A percentile compares a stretch with the other conserved stretches of the same genome.
phyloP scores from a whole-genome alignment of 805 yeast genomes.

The Torulaspora gathmanii region DNA sequence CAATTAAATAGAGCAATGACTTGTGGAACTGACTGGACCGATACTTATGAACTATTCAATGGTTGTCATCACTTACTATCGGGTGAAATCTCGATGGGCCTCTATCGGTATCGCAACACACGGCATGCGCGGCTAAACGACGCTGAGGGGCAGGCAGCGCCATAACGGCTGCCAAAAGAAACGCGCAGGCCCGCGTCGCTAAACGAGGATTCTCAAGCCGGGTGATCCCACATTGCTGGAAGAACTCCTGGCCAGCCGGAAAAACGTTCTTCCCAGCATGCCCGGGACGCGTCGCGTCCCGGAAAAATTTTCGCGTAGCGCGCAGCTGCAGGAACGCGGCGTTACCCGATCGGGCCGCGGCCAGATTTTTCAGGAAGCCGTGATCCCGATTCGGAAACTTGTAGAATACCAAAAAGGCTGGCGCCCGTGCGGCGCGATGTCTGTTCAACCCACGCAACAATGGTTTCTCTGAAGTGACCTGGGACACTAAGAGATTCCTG shows the following conservation, averaged over 20 bases:
- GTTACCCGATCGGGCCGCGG: too few relatives aligned
- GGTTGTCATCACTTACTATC: too few relatives aligned
- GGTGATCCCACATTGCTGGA: not conserved
- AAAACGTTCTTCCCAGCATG: not conserved
- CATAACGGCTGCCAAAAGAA: not conserved
- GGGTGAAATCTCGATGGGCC: not conserved
- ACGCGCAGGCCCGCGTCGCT: not conserved
- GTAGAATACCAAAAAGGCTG: not conserved
- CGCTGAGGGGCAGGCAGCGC: not conserved
- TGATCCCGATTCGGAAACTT: too few relatives aligned
- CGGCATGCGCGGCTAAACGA: slow-evolving; percentile 1
- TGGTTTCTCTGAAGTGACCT: not conserved
- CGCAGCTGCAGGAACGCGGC: not conserved
- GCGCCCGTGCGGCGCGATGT: not conserved
- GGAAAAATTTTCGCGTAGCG: not conserved
- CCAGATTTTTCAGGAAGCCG: too few relatives aligned
- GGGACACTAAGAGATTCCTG: too few relatives aligned
- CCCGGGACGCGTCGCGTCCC: not conserved
- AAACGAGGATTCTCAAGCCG: not conserved
- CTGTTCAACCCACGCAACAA: not conserved
- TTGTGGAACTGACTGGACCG: not conserved
- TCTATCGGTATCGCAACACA: not conserved
- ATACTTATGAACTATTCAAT: not conserved
- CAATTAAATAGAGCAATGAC: not conserved
- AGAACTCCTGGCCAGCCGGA: not conserved